Evolutionary conservation across 2,329 filamentous ascomycete species (phyloP), one percentile per base, ranked within the genome.

Genomic region (Hymenoscyphus salicellus): DNA sequence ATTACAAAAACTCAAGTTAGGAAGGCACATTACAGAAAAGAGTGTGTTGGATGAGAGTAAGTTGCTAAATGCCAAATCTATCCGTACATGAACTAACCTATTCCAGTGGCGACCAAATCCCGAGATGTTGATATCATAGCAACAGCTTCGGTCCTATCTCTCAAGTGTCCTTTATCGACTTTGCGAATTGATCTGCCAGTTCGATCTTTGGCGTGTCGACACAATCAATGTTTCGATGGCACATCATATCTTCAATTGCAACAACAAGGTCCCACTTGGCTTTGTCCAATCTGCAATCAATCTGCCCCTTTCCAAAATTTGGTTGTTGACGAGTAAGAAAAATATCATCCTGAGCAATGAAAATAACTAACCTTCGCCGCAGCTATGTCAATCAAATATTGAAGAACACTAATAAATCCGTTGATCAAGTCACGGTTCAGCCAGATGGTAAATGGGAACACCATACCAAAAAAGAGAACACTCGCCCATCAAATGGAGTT

Each of bases 211-310:
- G 79, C 88, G 38, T 99, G 95, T 79, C 89, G 86, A 2, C 95
- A 99, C 76, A 91, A 95, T 30, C 92, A 96, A 75, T 99, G 95
- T 75, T 99, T 98, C 71, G 95, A 99, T 76, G 94, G 91, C 2
- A 89, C 87, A 2, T 96, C 92, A 1, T 99, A 97, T 75, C 83
- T 99, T 23, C 92, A 97, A 72, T 80, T 99, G 32, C 94, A 98
- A 75, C 93, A 98, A 75, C 95, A 99, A 79, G 94, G 92, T 0
- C 95, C 95, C 0, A 96, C 95, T 20, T 99, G 95, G 95, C 83
- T 88, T n/a, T 99, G 95, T 73, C 95, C 95, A 0, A 89, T 97
- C 26, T 99, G 95, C 80, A 94, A 89, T 77, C 96, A 93, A 73
- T 79, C 86, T 0, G 89, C 93, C 1, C 86, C 88, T 0, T 99